Evolutionary conservation across 2,329 filamentous ascomycete species (phyloP).

Genomic region (Botryosphaeria dothidea): DNA sequence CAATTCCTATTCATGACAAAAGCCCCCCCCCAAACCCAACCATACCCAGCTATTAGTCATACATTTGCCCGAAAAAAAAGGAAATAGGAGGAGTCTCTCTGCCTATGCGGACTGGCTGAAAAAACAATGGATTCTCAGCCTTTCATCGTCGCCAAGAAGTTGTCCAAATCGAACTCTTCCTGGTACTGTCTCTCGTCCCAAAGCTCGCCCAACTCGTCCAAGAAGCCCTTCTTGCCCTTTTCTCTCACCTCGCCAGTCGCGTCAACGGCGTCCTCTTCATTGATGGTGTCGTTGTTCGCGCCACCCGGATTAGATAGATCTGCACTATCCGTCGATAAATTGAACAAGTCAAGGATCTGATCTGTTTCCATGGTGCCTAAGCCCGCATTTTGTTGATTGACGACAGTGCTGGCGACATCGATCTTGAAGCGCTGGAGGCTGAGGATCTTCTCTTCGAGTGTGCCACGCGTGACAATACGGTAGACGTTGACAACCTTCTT

Average conservation of each 20-base stretch:
- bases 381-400: slow-evolving; percentile 98
- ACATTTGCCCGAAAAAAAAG: neutral
- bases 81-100: neutral
- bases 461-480: slow-evolving; percentile 91
- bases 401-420: slow-evolving; percentile 94
- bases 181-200: slow-evolving; percentile 99
- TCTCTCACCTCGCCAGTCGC: slow-evolving; percentile 89
- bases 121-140: slow-evolving; percentile 27
- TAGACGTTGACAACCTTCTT: slow-evolving; percentile 99
- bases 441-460: slow-evolving; percentile 96
- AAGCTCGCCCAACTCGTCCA: slow-evolving; percentile 91
- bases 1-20: neutral
- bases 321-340: slow-evolving; percentile 55
- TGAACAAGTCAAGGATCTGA: slow-evolving; percentile 96
- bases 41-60: neutral
- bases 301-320: slow-evolving; percentile 67
- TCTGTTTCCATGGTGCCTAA: slow-evolving; percentile 97
- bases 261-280: slow-evolving; percentile 74
- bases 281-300: slow-evolving; percentile 70
- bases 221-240: slow-evolving; percentile 94
- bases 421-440: slow-evolving; percentile 99
- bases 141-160: slow-evolving; percentile 93
- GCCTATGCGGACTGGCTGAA: neutral
- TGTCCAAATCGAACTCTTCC: slow-evolving; percentile 95
- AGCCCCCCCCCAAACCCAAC: neutral